These are phyloP conservation scores for Collybia nuda DNA, from an alignment of 768 basidiomycete species.

Conservation along the genomic window DNA sequence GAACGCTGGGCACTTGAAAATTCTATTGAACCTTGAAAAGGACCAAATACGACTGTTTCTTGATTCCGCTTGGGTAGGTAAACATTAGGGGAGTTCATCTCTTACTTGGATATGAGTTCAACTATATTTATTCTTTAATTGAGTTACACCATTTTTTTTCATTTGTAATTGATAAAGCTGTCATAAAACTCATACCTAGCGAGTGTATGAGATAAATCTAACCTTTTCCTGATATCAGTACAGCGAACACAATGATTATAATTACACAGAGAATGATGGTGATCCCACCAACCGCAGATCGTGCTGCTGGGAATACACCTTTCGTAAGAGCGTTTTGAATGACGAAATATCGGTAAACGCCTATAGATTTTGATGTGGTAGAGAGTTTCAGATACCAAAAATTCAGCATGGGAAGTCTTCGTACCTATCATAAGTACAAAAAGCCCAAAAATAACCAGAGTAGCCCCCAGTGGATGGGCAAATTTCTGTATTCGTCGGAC, in stretches of 20 bases:
- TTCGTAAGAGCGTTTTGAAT: constrained; percentile 49
- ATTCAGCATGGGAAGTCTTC: constrained; percentile 6
- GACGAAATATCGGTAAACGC: constrained; percentile 50
- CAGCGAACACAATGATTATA: constrained; percentile 15
- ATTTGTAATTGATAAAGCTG: too few relatives aligned
- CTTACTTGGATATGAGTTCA: too few relatives aligned
- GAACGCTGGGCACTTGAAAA: too few relatives aligned
- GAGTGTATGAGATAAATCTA: background rate
- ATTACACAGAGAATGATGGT: constrained; percentile 22
- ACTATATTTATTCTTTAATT: too few relatives aligned
- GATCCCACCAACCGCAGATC: constrained; percentile 37
- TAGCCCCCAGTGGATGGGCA: constrained; percentile 54
- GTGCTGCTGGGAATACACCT: constrained; percentile 56
- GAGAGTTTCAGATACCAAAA: too few relatives aligned
- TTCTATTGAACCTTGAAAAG: too few relatives aligned
- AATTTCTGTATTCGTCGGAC: constrained; percentile 25
- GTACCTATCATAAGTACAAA: constrained; percentile 47
- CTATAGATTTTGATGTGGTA: constrained; percentile 24
- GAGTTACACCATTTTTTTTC: too few relatives aligned
- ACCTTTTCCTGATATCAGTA: constrained; percentile 15
- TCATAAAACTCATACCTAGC: too few relatives aligned
- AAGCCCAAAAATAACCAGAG: constrained; percentile 44
- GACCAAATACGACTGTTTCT: too few relatives aligned
- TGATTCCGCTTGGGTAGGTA: too few relatives aligned
- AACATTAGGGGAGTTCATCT: too few relatives aligned